These are phyloP conservation scores for Ascochyta rabiei DNA, from an alignment of 2,329 filamentous ascomycete species.

Conservation along the genomic window DNA sequence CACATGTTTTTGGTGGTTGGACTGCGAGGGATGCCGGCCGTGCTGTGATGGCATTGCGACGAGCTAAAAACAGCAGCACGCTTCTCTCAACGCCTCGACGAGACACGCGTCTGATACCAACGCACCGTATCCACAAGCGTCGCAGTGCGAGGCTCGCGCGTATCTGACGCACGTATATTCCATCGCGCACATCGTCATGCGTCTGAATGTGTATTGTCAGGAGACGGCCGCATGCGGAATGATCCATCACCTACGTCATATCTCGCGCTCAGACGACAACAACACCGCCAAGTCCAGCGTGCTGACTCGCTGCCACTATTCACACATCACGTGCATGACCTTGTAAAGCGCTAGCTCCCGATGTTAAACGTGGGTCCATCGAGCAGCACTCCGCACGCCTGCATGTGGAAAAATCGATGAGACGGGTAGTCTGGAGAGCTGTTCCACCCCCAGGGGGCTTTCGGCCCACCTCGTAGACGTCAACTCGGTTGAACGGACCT, in stretches of 20 bases:
- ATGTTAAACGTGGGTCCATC: slow-evolving; percentile 13
- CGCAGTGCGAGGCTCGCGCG: neutral
- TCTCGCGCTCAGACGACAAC: slow-evolving; percentile 3
- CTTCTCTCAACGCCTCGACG: slow-evolving; percentile 1
- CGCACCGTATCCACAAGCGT: slow-evolving; percentile 1
- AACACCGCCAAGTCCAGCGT: neutral
- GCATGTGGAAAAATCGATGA: slow-evolving; percentile 10
- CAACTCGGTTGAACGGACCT: neutral
- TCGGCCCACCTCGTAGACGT: slow-evolving; percentile 11
- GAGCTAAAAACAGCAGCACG: slow-evolving; percentile 11
- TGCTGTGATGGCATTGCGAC: slow-evolving; percentile 3
- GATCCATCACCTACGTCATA: slow-evolving; percentile 6
- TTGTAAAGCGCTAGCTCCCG: slow-evolving; percentile 1
- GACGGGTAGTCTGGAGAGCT: slow-evolving; percentile 11
- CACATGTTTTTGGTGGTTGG: slow-evolving; percentile 22
- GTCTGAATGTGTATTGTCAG: neutral
- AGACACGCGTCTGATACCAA: neutral
- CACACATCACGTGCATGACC: slow-evolving; percentile 1
- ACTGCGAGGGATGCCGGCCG: slow-evolving; percentile 7
- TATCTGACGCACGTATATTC: neutral
- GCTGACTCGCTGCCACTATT: slow-evolving; percentile 1
- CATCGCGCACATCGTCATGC: slow-evolving; percentile 12
- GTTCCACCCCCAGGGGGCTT: slow-evolving; percentile 14
- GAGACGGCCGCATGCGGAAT: slow-evolving; percentile 10
- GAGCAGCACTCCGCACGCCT: slow-evolving; percentile 8